A percentile compares a stretch with the other conserved stretches of the same genome.
Conservation (phyloP, 768 basidiomycete species). For the Russula sp. region DNA sequence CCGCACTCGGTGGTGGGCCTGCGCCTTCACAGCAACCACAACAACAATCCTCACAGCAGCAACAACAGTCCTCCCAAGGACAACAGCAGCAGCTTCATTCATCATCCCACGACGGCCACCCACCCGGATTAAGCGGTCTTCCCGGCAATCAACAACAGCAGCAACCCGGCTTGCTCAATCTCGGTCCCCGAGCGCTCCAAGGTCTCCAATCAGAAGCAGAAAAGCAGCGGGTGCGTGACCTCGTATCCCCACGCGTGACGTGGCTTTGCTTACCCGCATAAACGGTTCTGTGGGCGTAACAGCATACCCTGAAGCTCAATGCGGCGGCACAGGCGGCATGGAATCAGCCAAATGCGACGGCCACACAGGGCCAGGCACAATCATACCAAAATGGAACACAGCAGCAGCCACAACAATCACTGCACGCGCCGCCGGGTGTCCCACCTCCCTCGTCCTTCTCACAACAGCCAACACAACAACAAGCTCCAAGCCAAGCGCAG, state of each 20-base stretch:
- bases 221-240: slow-evolving; percentile 54
- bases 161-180: slow-evolving; percentile 62
- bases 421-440: slow-evolving; percentile 47
- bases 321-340: slow-evolving; percentile 56
- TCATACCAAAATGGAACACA: slow-evolving; percentile 42
- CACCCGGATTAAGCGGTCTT: slow-evolving; percentile 75
- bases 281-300: not conserved
- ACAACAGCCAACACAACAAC: slow-evolving; percentile 34
- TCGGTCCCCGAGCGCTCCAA: slow-evolving; percentile 33
- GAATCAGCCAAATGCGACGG: slow-evolving; percentile 50
- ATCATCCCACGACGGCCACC: slow-evolving; percentile 38
- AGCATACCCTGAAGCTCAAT: slow-evolving; percentile 51
- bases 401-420: slow-evolving; percentile 36
- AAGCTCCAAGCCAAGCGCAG: slow-evolving; percentile 20
- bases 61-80: slow-evolving; percentile 24
- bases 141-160: slow-evolving; percentile 41
- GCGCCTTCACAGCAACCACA: slow-evolving; percentile 37
- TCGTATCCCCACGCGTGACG: slow-evolving; percentile 5
- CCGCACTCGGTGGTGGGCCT: slow-evolving; percentile 68
- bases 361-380: slow-evolving; percentile 27
- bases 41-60: slow-evolving; percentile 21
- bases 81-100: slow-evolving; percentile 28
- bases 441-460: slow-evolving; percentile 34
- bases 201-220: slow-evolving; percentile 55
- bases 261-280: slow-evolving; percentile 8